These are phyloP conservation scores for Ziziphus jujuba DNA, from an alignment of 306 rosid species.

Conservation along the genomic window DNA sequence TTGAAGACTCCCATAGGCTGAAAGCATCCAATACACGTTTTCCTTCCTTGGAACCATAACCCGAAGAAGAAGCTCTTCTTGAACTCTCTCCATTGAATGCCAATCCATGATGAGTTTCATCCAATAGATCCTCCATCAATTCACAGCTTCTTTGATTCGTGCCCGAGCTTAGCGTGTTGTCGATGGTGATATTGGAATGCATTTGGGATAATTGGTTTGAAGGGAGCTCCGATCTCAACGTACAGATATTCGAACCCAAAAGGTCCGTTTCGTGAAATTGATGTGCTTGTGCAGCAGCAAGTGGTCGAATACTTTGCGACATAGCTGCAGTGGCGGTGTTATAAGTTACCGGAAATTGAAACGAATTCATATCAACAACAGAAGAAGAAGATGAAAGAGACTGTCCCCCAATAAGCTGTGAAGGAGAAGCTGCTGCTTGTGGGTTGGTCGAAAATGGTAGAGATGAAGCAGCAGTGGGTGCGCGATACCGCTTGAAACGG, in stretches of 20 bases:
- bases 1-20: conserved; percentile 36
- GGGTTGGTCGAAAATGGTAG: conserved; percentile 23
- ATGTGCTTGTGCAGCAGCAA: too few relatives aligned
- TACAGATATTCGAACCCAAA: conserved; percentile 19
- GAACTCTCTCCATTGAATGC: conserved; percentile 26
- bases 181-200: conserved; percentile 30
- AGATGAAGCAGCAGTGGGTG: conserved; percentile 16
- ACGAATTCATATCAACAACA: conserved; percentile 33
- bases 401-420: background rate
- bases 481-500: conserved; percentile 47
- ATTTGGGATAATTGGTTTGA: conserved; percentile 55
- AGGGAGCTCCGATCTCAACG: conserved; percentile 59
- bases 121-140: conserved; percentile 52
- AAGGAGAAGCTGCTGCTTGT: conserved; percentile 8
- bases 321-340: conserved; percentile 14
- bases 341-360: conserved; percentile 43
- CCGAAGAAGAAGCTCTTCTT: conserved; percentile 24
- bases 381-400: conserved; percentile 10
- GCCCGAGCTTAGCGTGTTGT: conserved; percentile 30
- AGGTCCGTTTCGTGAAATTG: conserved; percentile 38
- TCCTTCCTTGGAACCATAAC: conserved; percentile 44
- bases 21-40: conserved; percentile 38
- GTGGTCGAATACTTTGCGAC: conserved; percentile 31
- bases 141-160: conserved; percentile 28
- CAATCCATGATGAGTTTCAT: conserved; percentile 47